phyloP scores from a whole-genome alignment of 805 yeast genomes.

The Saturnispora gosingensis region DNA sequence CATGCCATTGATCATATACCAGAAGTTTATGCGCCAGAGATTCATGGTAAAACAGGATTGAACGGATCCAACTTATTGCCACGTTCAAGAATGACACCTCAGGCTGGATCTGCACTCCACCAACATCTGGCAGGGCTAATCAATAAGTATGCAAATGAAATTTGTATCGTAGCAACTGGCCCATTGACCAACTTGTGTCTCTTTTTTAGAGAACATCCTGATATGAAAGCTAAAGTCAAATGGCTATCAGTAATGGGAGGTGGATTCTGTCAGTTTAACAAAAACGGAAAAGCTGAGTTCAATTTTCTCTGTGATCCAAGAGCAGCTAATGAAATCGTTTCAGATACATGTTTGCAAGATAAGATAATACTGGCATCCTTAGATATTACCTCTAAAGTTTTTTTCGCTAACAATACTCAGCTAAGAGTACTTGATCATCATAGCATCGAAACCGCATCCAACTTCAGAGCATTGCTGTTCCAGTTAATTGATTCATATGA shows the following conservation, averaged over 20 bases:
- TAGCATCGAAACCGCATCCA: constrained; percentile 25
- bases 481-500: constrained; percentile 47
- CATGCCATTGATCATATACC: constrained; percentile 46
- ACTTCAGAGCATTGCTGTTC: constrained; percentile 43
- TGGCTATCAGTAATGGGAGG: constrained; percentile 75
- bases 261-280: constrained; percentile 28
- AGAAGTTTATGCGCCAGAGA: constrained; percentile 42
- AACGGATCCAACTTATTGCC: constrained; percentile 67
- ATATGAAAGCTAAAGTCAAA: constrained; percentile 37
- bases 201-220: constrained; percentile 47
- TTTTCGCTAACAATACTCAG: constrained; percentile 38
- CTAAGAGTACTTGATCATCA: constrained; percentile 30
- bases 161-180: constrained; percentile 67
- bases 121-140: constrained; percentile 18
- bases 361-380: constrained; percentile 54
- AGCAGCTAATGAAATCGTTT: constrained; percentile 55
- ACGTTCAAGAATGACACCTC: constrained; percentile 27
- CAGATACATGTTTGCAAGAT: constrained; percentile 35
- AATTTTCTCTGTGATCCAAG: constrained; percentile 68
- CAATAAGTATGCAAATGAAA: constrained; percentile 32
- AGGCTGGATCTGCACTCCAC: constrained; percentile 16
- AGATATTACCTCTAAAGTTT: constrained; percentile 60
- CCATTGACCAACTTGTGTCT: constrained; percentile 64
- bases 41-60: constrained; percentile 69
- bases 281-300: constrained; percentile 50